phyloP scores from a whole-genome alignment of 495 filamentous ascomycete species.

The Cercophora samala region DNA sequence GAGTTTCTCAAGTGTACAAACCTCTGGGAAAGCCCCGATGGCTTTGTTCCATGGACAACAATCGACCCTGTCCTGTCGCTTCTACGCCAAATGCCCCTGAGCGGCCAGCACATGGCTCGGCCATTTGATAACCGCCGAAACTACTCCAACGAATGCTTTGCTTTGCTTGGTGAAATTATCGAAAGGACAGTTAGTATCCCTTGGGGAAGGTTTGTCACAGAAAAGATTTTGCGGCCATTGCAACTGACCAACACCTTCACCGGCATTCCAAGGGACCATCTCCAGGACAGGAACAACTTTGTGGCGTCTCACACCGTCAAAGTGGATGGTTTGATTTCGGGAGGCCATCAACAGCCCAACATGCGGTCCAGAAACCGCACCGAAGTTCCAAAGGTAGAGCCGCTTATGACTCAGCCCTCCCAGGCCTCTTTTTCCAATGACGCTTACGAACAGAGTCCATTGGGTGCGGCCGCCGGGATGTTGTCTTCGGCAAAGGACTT shows the following conservation, averaged over 20 bases:
- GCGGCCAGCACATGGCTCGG: background rate
- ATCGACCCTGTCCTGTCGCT: conserved; percentile 11
- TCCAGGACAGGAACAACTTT: background rate
- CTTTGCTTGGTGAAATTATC: conserved; percentile 15
- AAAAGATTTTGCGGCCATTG: conserved; percentile 17
- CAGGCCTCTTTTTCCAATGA: conserved; percentile 8
- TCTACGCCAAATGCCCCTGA: conserved; percentile 8
- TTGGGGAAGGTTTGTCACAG: conserved; percentile 11
- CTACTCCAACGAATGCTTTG: conserved; percentile 27
- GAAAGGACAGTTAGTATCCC: conserved; percentile 7
- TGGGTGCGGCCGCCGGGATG: conserved; percentile 22
- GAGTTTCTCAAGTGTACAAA: conserved; percentile 19
- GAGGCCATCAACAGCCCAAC: background rate
- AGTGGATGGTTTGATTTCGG: background rate
- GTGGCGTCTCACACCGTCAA: conserved; percentile 12
- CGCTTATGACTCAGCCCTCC: conserved; percentile 7
- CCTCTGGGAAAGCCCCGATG: conserved; percentile 25
- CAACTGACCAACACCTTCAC: conserved; percentile 15
- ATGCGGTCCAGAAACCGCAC: background rate
- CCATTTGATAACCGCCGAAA: conserved; percentile 15
- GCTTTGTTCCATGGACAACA: conserved; percentile 16
- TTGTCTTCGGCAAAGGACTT: conserved; percentile 20
- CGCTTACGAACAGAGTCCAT: background rate
- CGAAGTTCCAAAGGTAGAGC: background rate
- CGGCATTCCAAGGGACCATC: conserved; percentile 3